phyloP scores from a whole-genome alignment of 495 filamentous ascomycete genomes.

The Talaromyces trachyspermus region DNA sequence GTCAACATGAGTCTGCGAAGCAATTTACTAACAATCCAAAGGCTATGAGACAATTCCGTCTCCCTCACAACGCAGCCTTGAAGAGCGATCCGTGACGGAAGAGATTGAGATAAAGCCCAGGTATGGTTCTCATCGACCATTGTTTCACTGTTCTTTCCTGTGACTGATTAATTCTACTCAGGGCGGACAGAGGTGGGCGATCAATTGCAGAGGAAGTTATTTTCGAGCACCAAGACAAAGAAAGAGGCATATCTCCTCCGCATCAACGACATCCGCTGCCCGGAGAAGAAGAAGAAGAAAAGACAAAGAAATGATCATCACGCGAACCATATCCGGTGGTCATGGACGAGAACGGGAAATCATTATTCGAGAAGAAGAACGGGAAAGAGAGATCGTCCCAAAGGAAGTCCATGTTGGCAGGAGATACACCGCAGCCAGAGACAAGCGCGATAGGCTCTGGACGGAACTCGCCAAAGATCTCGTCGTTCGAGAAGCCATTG shows the following conservation, averaged over 20 bases:
- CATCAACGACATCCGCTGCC: neutral
- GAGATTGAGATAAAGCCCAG: slow-evolving; percentile 46
- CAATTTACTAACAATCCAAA: slow-evolving; percentile 15
- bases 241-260: slow-evolving; percentile 3
- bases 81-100: slow-evolving; percentile 27
- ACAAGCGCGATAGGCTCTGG: slow-evolving; percentile 66
- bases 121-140: slow-evolving; percentile 19
- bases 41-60: slow-evolving; percentile 21
- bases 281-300: neutral
- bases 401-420: slow-evolving; percentile 25
- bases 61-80: slow-evolving; percentile 30
- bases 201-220: slow-evolving; percentile 52
- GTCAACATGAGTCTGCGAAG: too few relatives aligned
- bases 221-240: slow-evolving; percentile 41
- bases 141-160: too few relatives aligned
- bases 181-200: slow-evolving; percentile 21
- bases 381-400: slow-evolving; percentile 9
- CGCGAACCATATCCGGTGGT: slow-evolving; percentile 1
- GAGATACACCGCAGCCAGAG: slow-evolving; percentile 31
- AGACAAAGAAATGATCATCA: slow-evolving; percentile 7
- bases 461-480: slow-evolving; percentile 96
- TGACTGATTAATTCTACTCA: neutral
- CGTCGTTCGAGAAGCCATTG: slow-evolving; percentile 80
- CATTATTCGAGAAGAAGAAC: slow-evolving; percentile 10
- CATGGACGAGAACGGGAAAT: slow-evolving; percentile 4